phyloP scores from a whole-genome alignment of 2,329 filamentous ascomycete species.

The Paraconiothyrium sp. region DNA sequence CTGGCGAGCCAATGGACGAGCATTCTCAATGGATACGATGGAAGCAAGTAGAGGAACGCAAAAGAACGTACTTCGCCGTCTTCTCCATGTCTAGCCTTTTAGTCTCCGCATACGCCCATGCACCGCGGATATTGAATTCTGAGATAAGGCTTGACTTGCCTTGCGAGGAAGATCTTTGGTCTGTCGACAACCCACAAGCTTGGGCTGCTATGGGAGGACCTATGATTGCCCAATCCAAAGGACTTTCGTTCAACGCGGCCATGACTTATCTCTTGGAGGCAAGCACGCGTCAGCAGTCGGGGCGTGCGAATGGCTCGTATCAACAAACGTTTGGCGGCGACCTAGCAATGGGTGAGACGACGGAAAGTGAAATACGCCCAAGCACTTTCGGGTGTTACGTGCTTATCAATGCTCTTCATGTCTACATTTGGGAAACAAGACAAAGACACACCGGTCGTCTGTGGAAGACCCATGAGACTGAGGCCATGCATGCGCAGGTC shows the following conservation, averaged over 20 bases:
- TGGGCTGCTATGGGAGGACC: slow-evolving; percentile 83
- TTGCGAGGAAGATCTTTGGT: slow-evolving; percentile 91
- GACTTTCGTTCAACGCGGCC: slow-evolving; percentile 81
- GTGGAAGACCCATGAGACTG: slow-evolving; percentile 92
- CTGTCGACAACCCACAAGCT: slow-evolving; percentile 80
- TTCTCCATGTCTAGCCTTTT: slow-evolving; percentile 92
- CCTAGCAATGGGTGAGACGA: slow-evolving; percentile 59
- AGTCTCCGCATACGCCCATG: slow-evolving; percentile 92
- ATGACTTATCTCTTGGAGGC: slow-evolving; percentile 82
- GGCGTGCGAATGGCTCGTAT: slow-evolving; percentile 47
- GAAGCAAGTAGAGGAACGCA: slow-evolving; percentile 89
- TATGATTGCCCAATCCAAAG: slow-evolving; percentile 73
- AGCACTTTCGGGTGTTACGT: slow-evolving; percentile 93
- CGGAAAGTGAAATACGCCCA: slow-evolving; percentile 73
- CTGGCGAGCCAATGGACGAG: slow-evolving; percentile 61
- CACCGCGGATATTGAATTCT: slow-evolving; percentile 90
- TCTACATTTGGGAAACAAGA: slow-evolving; percentile 97
- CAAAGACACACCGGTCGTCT: slow-evolving; percentile 87
- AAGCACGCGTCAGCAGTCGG: slow-evolving; percentile 68
- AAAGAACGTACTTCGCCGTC: slow-evolving; percentile 89
- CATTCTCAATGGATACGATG: slow-evolving; percentile 86
- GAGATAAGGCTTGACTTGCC: slow-evolving; percentile 90
- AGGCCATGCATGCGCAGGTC: slow-evolving; percentile 95
- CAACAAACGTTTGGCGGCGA: slow-evolving; percentile 61
- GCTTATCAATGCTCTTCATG: slow-evolving; percentile 93